Evolutionary conservation across 192 early-diverging fungal genomes (phyloP).

Genomic region (Backusella circina): DNA sequence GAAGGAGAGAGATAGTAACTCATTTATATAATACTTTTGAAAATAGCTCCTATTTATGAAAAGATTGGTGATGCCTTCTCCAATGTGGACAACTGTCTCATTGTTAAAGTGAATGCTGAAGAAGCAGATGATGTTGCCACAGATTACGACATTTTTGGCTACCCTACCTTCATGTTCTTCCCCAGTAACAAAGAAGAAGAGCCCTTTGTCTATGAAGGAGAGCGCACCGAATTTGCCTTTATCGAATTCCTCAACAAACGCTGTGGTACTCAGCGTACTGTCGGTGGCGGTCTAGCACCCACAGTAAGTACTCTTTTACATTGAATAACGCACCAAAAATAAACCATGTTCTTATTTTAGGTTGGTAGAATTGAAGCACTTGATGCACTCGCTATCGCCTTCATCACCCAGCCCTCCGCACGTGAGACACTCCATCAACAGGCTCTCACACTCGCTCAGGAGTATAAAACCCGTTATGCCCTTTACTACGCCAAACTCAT

Average conservation of each 20-base stretch:
- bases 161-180: slow-evolving; percentile 90
- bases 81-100: slow-evolving; percentile 73
- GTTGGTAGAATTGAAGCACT: slow-evolving; percentile 62
- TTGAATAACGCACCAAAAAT: too few relatives aligned
- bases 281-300: slow-evolving; percentile 68
- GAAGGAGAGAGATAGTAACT: background rate
- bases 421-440: slow-evolving; percentile 15
- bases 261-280: slow-evolving; percentile 68
- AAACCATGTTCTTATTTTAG: background rate
- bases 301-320: slow-evolving; percentile 35
- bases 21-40: background rate
- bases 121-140: slow-evolving; percentile 54
- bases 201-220: slow-evolving; percentile 70
- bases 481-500: slow-evolving; percentile 91
- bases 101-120: slow-evolving; percentile 90
- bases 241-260: slow-evolving; percentile 83
- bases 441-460: slow-evolving; percentile 39
- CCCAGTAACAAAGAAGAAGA: slow-evolving; percentile 54
- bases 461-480: slow-evolving; percentile 49
- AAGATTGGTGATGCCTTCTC: slow-evolving; percentile 80
- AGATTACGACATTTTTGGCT: slow-evolving; percentile 69
- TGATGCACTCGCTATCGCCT: slow-evolving; percentile 56
- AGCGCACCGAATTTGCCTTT: slow-evolving; percentile 67
- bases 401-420: slow-evolving; percentile 44
- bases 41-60: slow-evolving; percentile 80